Conservation (phyloP, 352 stramenopile species). For the Globisporangium lucens region DNA sequence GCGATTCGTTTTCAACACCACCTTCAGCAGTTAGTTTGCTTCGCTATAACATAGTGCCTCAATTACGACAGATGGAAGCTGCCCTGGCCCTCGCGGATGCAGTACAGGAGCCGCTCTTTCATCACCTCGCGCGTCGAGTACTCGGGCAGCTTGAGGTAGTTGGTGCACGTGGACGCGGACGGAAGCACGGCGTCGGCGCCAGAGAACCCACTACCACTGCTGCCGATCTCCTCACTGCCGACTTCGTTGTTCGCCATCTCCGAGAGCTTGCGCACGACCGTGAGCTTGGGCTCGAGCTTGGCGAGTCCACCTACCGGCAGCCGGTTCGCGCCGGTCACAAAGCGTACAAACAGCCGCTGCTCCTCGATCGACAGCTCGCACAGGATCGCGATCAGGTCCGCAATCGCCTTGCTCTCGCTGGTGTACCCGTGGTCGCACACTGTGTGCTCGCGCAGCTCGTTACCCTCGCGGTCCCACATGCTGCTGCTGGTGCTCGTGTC, state of each 20-base stretch:
- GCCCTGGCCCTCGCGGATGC: conserved; percentile 82
- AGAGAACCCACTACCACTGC: conserved; percentile 5
- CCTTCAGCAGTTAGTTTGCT: background rate
- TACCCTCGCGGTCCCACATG: conserved; percentile 70
- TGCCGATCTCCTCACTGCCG: conserved; percentile 9
- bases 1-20: background rate
- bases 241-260: conserved; percentile 16
- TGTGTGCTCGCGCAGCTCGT: conserved; percentile 71
- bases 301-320: conserved; percentile 81
- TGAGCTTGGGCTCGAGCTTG: conserved; percentile 83
- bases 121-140: conserved; percentile 82
- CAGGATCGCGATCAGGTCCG: conserved; percentile 72
- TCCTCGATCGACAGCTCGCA: conserved; percentile 63
- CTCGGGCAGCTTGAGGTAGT: conserved; percentile 91
- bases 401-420: conserved; percentile 55
- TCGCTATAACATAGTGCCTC: background rate
- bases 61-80: conserved; percentile 79
- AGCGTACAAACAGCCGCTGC: conserved; percentile 84
- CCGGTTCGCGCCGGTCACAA: conserved; percentile 87
- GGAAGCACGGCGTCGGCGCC: conserved; percentile 57
- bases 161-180: conserved; percentile 87
- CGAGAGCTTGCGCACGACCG: conserved; percentile 82
- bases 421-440: conserved; percentile 88
- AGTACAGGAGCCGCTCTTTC: conserved; percentile 69
- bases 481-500: conserved; percentile 37